phyloP scores from a whole-genome alignment of 2,329 filamentous ascomycete genomes.

The Dendryphion nanum region DNA sequence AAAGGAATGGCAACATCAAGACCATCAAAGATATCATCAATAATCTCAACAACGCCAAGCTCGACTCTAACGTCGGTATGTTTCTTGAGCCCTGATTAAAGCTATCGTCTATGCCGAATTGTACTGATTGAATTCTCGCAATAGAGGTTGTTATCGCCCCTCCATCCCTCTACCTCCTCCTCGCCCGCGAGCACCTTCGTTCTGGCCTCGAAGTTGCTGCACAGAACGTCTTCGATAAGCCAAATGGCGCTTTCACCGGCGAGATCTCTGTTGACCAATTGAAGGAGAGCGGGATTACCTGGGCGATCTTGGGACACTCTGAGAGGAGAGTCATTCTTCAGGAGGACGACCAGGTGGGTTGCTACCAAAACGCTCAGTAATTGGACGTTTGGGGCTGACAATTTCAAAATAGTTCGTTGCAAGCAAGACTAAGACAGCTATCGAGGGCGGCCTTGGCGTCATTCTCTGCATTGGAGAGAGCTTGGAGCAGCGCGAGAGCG shows the following conservation, averaged over 20 bases:
- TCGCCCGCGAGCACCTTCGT: constrained; percentile 76
- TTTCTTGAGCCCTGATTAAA: too few relatives aligned
- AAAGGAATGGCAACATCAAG: constrained; percentile 88
- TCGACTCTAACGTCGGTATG: constrained; percentile 73
- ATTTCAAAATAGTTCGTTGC: constrained; percentile 80
- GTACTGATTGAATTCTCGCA: neutral
- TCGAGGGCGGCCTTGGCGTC: constrained; percentile 82
- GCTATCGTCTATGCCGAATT: neutral
- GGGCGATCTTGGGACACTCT: constrained; percentile 91
- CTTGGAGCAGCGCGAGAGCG: constrained; percentile 84
- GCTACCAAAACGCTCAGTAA: constrained; percentile 33
- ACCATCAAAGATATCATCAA: constrained; percentile 88
- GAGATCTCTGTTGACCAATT: constrained; percentile 93
- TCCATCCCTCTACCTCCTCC: constrained; percentile 84
- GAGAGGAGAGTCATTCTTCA: constrained; percentile 88
- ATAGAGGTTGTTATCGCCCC: constrained; percentile 93
- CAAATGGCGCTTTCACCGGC: constrained; percentile 94
- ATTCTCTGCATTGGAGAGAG: constrained; percentile 98
- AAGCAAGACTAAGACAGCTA: constrained; percentile 89
- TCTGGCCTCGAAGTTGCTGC: constrained; percentile 79
- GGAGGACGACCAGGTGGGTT: constrained; percentile 78
- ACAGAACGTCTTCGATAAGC: constrained; percentile 97
- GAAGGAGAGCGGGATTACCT: constrained; percentile 82
- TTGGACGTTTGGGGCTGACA: neutral
- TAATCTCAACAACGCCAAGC: constrained; percentile 80